Conservation (phyloP, 768 basidiomycete genomes). For the Xerocomellus dryophilus region DNA sequence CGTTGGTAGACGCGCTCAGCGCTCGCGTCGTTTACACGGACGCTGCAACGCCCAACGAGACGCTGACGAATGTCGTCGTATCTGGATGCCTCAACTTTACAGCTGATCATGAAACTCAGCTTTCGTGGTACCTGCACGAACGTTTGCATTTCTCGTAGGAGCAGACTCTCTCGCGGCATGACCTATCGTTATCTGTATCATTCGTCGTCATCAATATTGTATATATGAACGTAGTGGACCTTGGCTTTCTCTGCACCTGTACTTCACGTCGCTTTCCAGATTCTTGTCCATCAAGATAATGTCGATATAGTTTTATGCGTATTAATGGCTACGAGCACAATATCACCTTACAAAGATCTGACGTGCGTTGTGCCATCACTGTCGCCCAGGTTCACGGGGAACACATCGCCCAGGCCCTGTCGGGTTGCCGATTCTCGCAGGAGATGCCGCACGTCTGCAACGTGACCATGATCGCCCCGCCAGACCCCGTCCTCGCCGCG, state of each 20-base stretch:
- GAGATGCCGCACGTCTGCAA: conserved; percentile 37
- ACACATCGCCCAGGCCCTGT: conserved; percentile 31
- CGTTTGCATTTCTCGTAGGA: conserved; percentile 28
- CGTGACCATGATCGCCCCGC: conserved; percentile 33
- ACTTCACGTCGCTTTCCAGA: neutral
- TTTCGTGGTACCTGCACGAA: conserved; percentile 25
- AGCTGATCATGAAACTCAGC: conserved; percentile 18
- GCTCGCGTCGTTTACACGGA: conserved; percentile 46
- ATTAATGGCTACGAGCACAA: too few relatives aligned
- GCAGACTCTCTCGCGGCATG: neutral
- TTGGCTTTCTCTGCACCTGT: neutral
- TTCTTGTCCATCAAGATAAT: neutral
- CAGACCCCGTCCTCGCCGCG: conserved; percentile 33
- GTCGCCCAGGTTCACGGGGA: conserved; percentile 17
- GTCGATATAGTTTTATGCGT: too few relatives aligned
- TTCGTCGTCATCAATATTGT: neutral
- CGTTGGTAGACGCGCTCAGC: conserved; percentile 50
- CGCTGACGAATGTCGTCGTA: conserved; percentile 25
- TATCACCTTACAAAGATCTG: neutral
- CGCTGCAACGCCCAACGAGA: conserved; percentile 26
- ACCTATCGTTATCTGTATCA: conserved; percentile 9
- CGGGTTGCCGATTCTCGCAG: conserved; percentile 39
- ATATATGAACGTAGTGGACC: neutral
- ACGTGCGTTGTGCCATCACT: neutral
- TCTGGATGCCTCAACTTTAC: conserved; percentile 25